Percentiles rank a stretch among this genome's conserved stretches.
Conservation (phyloP, 1,139 yeast species). For the Geotrichum macrosporum region DNA sequence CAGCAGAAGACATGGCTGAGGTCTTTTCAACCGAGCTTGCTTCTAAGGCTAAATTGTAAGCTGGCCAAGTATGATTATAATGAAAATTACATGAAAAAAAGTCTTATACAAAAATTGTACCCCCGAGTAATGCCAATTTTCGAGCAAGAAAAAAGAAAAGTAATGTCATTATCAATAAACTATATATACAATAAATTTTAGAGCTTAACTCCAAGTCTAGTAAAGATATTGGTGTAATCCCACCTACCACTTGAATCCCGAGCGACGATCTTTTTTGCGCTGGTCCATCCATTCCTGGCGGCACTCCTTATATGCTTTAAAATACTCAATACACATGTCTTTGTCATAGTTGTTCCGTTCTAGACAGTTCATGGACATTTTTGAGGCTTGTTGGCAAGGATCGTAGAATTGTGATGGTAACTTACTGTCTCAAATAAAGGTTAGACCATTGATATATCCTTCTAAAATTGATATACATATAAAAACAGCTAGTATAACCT, state of each 20-base stretch:
- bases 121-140: too few relatives aligned
- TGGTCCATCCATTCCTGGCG: constrained; percentile 62
- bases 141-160: too few relatives aligned
- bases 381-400: constrained; percentile 87
- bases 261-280: constrained; percentile 22
- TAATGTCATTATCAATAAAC: too few relatives aligned
- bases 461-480: background rate
- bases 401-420: constrained; percentile 83
- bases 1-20: constrained; percentile 78
- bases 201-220: too few relatives aligned
- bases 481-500: too few relatives aligned
- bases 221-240: too few relatives aligned
- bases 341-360: constrained; percentile 72
- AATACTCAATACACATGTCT: constrained; percentile 74
- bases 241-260: constrained; percentile 22
- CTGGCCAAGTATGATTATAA: too few relatives aligned
- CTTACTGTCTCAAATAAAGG: constrained; percentile 38
- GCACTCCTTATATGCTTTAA: constrained; percentile 90
- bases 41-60: constrained; percentile 36
- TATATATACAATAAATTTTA: too few relatives aligned
- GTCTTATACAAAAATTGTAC: too few relatives aligned
- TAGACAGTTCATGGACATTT: constrained; percentile 79
- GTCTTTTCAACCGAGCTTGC: constrained; percentile 45
- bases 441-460: constrained; percentile 1
- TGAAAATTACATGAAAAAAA: too few relatives aligned